Evolutionary conservation across 2,329 filamentous ascomycete species (phyloP), one percentile per base, ranked within the genome.

Genomic region (Penicillium corylophilum): DNA sequence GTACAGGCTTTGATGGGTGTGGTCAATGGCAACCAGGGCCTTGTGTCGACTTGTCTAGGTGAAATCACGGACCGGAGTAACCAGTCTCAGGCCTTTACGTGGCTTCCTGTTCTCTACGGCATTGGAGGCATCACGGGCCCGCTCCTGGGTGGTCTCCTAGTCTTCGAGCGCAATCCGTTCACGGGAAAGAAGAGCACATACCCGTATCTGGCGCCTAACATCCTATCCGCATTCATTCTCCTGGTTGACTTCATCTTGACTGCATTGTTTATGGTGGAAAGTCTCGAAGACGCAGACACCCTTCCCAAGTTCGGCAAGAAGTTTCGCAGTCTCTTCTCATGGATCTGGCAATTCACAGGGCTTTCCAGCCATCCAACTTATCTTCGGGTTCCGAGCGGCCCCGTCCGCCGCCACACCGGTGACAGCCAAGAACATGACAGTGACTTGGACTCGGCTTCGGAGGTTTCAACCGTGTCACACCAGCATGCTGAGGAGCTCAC

Each of bases 41-140:
- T 96, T 12, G 91, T 99, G 13, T 93, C 90, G 7, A 96, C 94
- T 0, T 95, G 93, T 44, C 73, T 99, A 44, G 94, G 94, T 36
- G 94, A 99, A 71, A 88, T 99, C 46, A 99, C 94, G 1, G 92
- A 97, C 68, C 85, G 90, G 48, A 94, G 88, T 57, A 99, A 99
- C 70, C 94, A 99, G 78, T 94, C 90, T 65, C 82, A 83, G 47
- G 94, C 91, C 0, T 99, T 99, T 64, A 94, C 89, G 1, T 99
- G 96, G 75, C 77, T 99, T 38, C 94, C 94, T 0, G 88, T 97
- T 35, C 87, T 97, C n/a, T 99, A 99, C 71, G 93, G 93, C 4
- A 78, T 99, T 29, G 94, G 94, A 16, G 90, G 89, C 39, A 96
- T 99, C 55, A 94, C 92, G 0, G 94, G 94, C 0, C 94, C 94